These are phyloP conservation scores for Hamigera avellanea DNA, from an alignment of 495 filamentous ascomycete genomes.

Conservation along the genomic window DNA sequence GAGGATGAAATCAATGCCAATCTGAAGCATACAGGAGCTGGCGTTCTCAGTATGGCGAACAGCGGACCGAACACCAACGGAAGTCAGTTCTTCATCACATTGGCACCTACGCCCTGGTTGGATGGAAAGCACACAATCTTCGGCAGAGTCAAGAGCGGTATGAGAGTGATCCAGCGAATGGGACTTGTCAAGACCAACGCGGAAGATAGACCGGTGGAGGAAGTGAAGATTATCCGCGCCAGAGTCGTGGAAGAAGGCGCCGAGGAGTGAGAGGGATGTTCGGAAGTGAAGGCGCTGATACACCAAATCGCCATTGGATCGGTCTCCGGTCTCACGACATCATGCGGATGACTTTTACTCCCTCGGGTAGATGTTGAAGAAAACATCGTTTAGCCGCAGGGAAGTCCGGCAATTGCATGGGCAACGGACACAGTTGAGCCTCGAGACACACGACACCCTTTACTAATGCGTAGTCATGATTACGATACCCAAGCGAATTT, in stretches of 20 bases:
- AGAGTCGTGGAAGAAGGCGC: constrained; percentile 50
- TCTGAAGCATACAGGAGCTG: constrained; percentile 90
- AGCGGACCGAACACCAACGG: constrained; percentile 91
- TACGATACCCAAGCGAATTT: too few species aligned
- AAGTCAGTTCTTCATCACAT: constrained; percentile 76
- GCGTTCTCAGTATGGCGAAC: constrained; percentile 93
- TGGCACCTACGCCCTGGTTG: constrained; percentile 92
- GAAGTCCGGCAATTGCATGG: too few species aligned
- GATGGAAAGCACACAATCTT: constrained; percentile 98
- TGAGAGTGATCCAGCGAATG: constrained; percentile 78
- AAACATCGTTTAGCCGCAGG: too few species aligned
- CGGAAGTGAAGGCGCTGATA: background rate
- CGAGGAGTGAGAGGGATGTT: constrained; percentile 25
- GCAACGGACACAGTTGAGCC: too few species aligned
- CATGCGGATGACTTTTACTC: too few species aligned
- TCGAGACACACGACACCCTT: too few species aligned
- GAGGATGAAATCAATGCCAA: constrained; percentile 73
- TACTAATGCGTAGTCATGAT: too few species aligned
- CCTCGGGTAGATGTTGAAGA: too few species aligned
- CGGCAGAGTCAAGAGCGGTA: constrained; percentile 76
- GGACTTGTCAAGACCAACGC: constrained; percentile 75
- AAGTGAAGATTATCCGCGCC: constrained; percentile 71
- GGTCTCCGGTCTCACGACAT: too few species aligned
- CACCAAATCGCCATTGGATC: too few species aligned
- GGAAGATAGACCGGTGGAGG: constrained; percentile 71